These are phyloP conservation scores for Erodium maritimum DNA, from an alignment of 345 rosid species.

Conservation along the genomic window DNA sequence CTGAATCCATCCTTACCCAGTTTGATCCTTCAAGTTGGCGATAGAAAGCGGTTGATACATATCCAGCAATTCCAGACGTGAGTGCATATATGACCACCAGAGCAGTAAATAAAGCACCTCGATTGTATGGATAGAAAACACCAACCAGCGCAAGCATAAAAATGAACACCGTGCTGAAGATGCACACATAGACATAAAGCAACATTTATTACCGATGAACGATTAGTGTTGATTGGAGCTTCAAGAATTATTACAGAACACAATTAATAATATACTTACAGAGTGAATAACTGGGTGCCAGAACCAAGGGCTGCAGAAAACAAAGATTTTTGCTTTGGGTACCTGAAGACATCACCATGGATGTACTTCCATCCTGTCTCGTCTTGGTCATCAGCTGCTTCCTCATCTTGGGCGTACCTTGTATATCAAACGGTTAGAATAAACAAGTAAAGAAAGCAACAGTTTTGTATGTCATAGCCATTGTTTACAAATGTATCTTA, in stretches of 20 bases:
- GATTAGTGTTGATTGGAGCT: constrained; percentile 2
- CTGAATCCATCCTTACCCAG: constrained; percentile 40
- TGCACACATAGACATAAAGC: not conserved
- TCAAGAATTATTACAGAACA: not conserved
- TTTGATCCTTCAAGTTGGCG: constrained; percentile 85
- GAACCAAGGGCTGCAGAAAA: constrained; percentile 75
- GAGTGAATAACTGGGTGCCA: constrained; percentile 64
- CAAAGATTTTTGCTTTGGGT: constrained; percentile 56
- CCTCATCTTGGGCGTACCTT: constrained; percentile 81
- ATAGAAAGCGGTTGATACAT: constrained; percentile 68
- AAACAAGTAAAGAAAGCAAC: not conserved
- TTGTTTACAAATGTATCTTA: constrained; percentile 32
- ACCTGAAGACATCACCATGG: constrained; percentile 75
- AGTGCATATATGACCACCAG: constrained; percentile 80
- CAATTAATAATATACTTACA: constrained; percentile 33
- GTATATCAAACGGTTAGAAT: not conserved
- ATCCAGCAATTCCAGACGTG: constrained; percentile 86
- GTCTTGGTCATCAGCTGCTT: constrained; percentile 79
- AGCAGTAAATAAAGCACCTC: constrained; percentile 87
- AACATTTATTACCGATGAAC: not conserved
- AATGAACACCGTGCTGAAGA: constrained; percentile 56
- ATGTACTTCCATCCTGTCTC: constrained; percentile 94
- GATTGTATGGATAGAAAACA: constrained; percentile 83
- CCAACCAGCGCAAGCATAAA: constrained; percentile 83
- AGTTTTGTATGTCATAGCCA: too few relatives aligned